Percentiles rank a stretch among this genome's conserved stretches.
Conservation (phyloP, 208 protist species). For the Trypanosoma mega region DNA sequence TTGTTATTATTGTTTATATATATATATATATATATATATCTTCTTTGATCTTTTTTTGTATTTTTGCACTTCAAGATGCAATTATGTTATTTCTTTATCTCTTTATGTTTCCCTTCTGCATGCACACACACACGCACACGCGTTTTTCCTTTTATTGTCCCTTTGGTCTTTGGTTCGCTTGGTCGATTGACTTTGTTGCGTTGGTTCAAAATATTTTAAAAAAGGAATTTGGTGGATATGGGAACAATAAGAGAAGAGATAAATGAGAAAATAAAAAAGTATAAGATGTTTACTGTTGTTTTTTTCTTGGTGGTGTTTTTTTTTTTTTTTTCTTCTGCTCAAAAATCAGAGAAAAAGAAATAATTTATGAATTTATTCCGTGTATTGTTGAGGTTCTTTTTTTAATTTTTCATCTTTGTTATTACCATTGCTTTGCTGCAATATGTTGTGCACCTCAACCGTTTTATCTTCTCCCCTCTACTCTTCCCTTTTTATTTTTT, state of each 20-base stretch:
- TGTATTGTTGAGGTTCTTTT: not conserved
- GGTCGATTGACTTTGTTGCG: too few species aligned
- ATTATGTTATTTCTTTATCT: not conserved
- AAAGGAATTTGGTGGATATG: too few species aligned
- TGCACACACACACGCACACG: not conserved
- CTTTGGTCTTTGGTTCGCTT: conserved; percentile 1
- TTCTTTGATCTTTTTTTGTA: not conserved
- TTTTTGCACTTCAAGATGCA: not conserved
- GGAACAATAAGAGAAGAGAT: too few species aligned
- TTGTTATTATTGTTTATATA: not conserved
- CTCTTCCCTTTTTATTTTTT: too few species aligned
- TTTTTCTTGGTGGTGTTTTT: not conserved
- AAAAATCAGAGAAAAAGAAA: not conserved
- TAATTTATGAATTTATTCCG: conserved; percentile 1
- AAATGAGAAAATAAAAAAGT: too few species aligned
- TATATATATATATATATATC: conserved; percentile 3
- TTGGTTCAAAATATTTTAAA: too few species aligned
- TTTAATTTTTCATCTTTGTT: too few species aligned
- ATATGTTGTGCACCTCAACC: too few species aligned
- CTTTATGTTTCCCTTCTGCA: not conserved
- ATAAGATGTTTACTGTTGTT: not conserved
- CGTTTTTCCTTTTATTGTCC: conserved; percentile 5
- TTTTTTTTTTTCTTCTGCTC: conserved; percentile 9
- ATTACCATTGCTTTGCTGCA: too few species aligned
- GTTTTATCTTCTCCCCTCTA: too few species aligned